These are phyloP conservation scores for Piper longum DNA, from an alignment of 164 flowering plant genomes.

Conservation along the genomic window DNA sequence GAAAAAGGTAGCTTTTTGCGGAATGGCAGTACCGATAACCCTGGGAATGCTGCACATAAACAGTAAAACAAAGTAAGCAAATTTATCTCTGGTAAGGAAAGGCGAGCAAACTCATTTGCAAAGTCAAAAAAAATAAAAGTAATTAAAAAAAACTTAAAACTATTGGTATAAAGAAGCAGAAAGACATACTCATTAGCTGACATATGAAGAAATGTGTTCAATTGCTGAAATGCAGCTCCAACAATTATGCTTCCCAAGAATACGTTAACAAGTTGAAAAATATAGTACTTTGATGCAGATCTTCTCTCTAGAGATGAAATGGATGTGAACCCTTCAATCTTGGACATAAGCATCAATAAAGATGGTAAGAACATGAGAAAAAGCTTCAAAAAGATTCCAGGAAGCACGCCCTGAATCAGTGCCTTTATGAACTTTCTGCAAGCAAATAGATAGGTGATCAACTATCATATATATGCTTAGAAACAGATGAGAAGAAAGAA, in stretches of 20 bases:
- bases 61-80: neutral
- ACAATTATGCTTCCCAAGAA: slow-evolving; percentile 81
- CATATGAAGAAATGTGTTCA: slow-evolving; percentile 49
- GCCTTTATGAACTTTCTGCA: slow-evolving; percentile 59
- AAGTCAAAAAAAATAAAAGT: too few relatives aligned
- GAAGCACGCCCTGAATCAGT: slow-evolving; percentile 78
- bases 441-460: neutral
- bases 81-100: neutral
- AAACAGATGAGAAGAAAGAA: neutral
- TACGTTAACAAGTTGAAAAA: slow-evolving; percentile 65
- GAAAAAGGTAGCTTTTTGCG: slow-evolving; percentile 93
- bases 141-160: too few relatives aligned
- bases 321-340: slow-evolving; percentile 63
- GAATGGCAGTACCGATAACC: slow-evolving; percentile 70
- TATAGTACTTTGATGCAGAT: slow-evolving; percentile 64
- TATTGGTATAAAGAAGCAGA: neutral
- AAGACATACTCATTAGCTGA: slow-evolving; percentile 70
- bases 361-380: slow-evolving; percentile 66
- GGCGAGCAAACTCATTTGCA: neutral
- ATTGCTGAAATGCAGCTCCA: slow-evolving; percentile 81
- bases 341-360: slow-evolving; percentile 82
- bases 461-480: neutral
- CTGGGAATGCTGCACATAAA: slow-evolving; percentile 50
- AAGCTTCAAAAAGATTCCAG: slow-evolving; percentile 78
- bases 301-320: slow-evolving; percentile 60